Evolutionary conservation across 108 stramenopile genomes (phyloP).

Genomic region (Discostella stelligeroides): DNA sequence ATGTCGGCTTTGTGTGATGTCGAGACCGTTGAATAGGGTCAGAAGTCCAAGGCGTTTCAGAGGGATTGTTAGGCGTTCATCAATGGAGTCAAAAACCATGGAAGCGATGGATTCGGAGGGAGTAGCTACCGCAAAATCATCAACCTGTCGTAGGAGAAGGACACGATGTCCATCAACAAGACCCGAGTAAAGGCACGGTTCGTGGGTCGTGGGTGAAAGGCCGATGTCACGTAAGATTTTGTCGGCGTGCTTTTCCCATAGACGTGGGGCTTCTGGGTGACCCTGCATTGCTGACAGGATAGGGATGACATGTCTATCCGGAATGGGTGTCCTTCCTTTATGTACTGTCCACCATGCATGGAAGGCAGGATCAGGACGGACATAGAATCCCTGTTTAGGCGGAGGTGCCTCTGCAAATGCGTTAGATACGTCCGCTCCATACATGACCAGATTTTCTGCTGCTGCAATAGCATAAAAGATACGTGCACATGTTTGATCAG

Average conservation of each 20-base stretch:
- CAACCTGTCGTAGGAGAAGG: no score
- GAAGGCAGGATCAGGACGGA: no score
- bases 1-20: background rate
- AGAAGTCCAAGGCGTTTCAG: constrained; percentile 2
- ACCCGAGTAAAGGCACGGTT: no score
- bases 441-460: background rate
- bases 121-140: constrained; percentile 20
- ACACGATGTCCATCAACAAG: no score
- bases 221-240: no score
- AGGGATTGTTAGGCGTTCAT: constrained; percentile 3
- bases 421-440: constrained; percentile 4
- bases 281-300: no score
- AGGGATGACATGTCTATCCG: background rate
- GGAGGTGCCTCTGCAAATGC: no score
- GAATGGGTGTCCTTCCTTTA: background rate
- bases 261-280: no score
- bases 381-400: no score
- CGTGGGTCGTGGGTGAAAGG: constrained; percentile 8
- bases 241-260: no score
- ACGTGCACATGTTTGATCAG: background rate
- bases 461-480: constrained; percentile 1
- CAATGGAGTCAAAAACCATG: background rate
- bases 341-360: background rate
- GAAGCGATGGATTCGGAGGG: background rate
- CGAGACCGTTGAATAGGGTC: constrained; percentile 6